phyloP scores from a whole-genome alignment of 2,329 filamentous ascomycete genomes.

The Phaeosphaeria sp. region DNA sequence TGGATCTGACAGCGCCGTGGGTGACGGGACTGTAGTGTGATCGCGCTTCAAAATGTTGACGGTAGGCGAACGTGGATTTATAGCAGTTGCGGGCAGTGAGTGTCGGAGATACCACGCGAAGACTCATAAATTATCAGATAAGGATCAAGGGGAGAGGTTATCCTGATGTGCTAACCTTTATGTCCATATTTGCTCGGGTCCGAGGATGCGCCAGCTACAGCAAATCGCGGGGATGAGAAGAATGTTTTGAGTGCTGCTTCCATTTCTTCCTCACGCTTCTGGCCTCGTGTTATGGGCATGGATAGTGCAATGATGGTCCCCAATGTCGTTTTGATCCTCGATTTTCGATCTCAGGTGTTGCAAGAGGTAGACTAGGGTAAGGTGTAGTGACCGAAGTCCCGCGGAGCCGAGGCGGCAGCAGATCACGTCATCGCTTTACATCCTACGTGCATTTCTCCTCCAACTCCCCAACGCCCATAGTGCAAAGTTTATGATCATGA shows the following conservation, averaged over 20 bases:
- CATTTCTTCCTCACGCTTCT: slow-evolving; percentile 53
- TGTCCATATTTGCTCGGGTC: slow-evolving; percentile 87
- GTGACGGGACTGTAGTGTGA: slow-evolving; percentile 69
- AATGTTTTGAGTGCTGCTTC: slow-evolving; percentile 77
- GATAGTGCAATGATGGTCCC: neutral
- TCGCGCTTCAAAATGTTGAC: slow-evolving; percentile 68
- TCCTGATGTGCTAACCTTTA: slow-evolving; percentile 65
- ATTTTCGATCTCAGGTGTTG: no score
- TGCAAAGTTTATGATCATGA: no score
- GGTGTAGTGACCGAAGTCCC: no score
- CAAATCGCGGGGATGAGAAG: slow-evolving; percentile 80
- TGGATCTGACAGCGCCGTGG: slow-evolving; percentile 66
- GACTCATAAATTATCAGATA: slow-evolving; percentile 60
- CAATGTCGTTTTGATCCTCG: no score
- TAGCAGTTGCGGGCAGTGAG: slow-evolving; percentile 76
- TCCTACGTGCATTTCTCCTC: slow-evolving; percentile 15
- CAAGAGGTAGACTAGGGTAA: no score
- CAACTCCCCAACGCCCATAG: no score
- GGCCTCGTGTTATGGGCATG: slow-evolving; percentile 36
- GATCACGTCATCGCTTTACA: slow-evolving; percentile 26
- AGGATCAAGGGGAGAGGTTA: neutral
- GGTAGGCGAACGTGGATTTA: slow-evolving; percentile 75
- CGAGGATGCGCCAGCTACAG: slow-evolving; percentile 88
- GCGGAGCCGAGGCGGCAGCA: no score
- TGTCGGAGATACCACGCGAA: slow-evolving; percentile 87